Evolutionary conservation across 495 filamentous ascomycete genomes (phyloP), one percentile per base, ranked within the genome.

Genomic region (Podospora conica): DNA sequence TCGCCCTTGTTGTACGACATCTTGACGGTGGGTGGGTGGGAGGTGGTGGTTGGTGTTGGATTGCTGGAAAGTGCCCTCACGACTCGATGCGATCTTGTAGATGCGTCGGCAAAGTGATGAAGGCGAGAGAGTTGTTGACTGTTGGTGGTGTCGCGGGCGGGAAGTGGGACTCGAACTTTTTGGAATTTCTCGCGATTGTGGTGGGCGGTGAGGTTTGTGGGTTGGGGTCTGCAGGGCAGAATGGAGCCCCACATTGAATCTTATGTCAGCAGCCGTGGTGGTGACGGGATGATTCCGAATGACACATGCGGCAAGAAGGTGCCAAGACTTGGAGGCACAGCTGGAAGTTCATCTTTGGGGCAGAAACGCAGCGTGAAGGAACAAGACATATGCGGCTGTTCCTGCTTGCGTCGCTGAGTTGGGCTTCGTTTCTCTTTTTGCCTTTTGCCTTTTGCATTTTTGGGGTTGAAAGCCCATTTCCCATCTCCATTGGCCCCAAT

Each of bases 1-100:
- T 96, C 93, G 75, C 86, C 83, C 84, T 97, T 97, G 80, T 96
- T 87, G 89, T 91, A 96, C 80, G 92, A 95, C 92, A 96, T 96
- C 67, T 84, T 91, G 85, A 75, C 70, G 65, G 69, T 66, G 55
- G 66, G 63, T 67, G 48, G 60, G 55, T 60, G 11, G 27, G 62
- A 20, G 24, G 24, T 53, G 21, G 21, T 55, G 25, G 25, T 29
- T 31, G 22, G 28, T 29, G 48, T 55, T 63, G 58, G 63, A 62
- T 58, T 66, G 63, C 60, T 25, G 53, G 58, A 60, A 25, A 33
- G 65, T 65, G 60, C 79, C 85, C 83, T 88, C 86, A 88, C 78
- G 87, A 89, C 88, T 88, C 86, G 86, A 84, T 80, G 76, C 67
- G 56, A 65, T 58, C 87, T 87, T 84, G 7, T n/a, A 48, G 40